Base-by-base conservation (phyloP, 371 early-diverging fungal genomes). In the Mortierella sp. region DNA sequence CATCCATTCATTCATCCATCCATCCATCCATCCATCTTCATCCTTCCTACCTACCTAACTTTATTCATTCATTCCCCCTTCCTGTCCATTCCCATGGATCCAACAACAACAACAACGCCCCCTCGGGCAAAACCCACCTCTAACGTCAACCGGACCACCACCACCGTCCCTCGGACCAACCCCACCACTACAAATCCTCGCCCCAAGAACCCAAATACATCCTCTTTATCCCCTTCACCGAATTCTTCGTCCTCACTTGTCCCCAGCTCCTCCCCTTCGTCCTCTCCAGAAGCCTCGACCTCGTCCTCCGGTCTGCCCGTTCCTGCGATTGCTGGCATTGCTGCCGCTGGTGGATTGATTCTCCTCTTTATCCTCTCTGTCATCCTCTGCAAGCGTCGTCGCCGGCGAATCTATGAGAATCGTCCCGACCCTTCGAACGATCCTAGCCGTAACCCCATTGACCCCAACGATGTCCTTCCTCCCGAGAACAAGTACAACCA, bases 381-480 rank as follows among this genome's bases (percentile, higher is more conserved):
- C 46, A 5, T 72, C 19, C 18, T 72, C n/a, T 77, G 72, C 67
- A 77, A 63, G 60, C 68, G 62, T 52, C 59, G 69, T 9, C 66
- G 76, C 14, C 45, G 57, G 14, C 53, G 37, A 16, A 46, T 21
- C 7, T 75, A 75, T 30, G 66, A 71, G 0, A 63, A 68, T 18
- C 61, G 66, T 4, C 23, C 53, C 3, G 48, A 61, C 19, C 28
- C 28, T 21, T 52, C 60, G 3, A 57, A 72, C 21, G 77, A 76
- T 60, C 72, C 72, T 4, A 68, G 62, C 23, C 72, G 79, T 23
- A 72, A 77, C 25, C 79, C 79, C 21, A 72, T 77, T 58, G 62
- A 77, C 25, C 79, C 79, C 2, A 68, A 68, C 47, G 79, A 72
- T 30, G 66, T 72, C 26, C 66, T 65, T 19, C 72, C 77, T 3